These are phyloP conservation scores for Auricularia sp. DNA, from an alignment of 768 basidiomycete species.

Conservation along the genomic window DNA sequence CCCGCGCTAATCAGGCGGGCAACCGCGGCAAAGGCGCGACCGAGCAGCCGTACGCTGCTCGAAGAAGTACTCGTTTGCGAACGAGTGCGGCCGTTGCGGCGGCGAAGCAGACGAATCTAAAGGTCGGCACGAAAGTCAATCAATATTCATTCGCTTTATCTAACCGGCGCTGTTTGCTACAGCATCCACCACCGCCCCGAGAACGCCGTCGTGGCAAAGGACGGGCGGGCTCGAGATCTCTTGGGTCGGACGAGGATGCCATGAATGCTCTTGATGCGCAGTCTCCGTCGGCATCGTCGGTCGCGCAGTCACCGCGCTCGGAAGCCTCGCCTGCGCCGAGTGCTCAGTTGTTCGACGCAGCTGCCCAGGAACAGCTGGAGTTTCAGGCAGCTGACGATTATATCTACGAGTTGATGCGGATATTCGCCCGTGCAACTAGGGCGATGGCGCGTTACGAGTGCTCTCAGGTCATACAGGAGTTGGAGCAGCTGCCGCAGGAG, in stretches of 20 bases:
- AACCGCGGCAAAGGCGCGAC: slow-evolving; percentile 50
- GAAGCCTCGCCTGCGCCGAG: slow-evolving; percentile 56
- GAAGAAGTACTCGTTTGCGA: slow-evolving; percentile 63
- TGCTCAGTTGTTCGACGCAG: slow-evolving; percentile 57
- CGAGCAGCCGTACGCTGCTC: slow-evolving; percentile 36
- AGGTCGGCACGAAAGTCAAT: slow-evolving; percentile 31
- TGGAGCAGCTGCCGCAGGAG: slow-evolving; percentile 63
- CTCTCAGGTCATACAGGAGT: slow-evolving; percentile 58
- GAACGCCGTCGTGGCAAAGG: slow-evolving; percentile 51
- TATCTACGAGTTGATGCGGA: slow-evolving; percentile 70
- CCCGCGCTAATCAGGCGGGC: slow-evolving; percentile 77
- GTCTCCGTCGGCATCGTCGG: slow-evolving; percentile 53
- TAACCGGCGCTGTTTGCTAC: slow-evolving; percentile 6
- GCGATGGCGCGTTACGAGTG: slow-evolving; percentile 70
- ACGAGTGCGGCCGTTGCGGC: slow-evolving; percentile 37
- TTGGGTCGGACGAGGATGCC: slow-evolving; percentile 66
- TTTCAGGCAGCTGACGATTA: slow-evolving; percentile 70
- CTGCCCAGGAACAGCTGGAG: slow-evolving; percentile 62
- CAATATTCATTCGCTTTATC: neutral
- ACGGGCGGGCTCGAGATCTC: slow-evolving; percentile 48
- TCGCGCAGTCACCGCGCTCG: slow-evolving; percentile 48
- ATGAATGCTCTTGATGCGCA: slow-evolving; percentile 36
- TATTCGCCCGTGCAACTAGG: slow-evolving; percentile 72
- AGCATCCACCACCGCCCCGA: slow-evolving; percentile 32
- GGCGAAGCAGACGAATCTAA: slow-evolving; percentile 42